Evolutionary conservation across 805 yeast species (phyloP), one percentile per base, ranked within the genome.

Genomic region (Metschnikowia sp.): DNA sequence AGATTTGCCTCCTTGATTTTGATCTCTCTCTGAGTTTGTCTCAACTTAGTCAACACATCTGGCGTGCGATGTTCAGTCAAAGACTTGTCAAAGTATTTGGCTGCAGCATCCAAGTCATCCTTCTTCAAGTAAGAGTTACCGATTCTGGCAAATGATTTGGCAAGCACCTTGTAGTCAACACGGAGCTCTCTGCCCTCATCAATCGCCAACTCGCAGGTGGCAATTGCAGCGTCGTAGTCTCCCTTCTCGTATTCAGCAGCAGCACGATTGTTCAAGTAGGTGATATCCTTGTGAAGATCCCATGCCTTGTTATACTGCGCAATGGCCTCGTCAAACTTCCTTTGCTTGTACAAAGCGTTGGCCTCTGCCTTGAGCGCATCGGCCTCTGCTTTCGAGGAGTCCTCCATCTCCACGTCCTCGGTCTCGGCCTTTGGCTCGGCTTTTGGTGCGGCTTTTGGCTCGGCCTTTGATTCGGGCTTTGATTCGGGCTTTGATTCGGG

Each of bases 241-340:
- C 94, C 96, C 68, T 91, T 89, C 72, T 94, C 99, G 63, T 70
- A 94, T 70, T 94, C 96, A 32, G 99, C 99, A 48, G 99, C 98
- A 35, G 99, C 94, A 61, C 95, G 83, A 77, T 94, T 94, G 76
- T 95, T 94, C 65, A 94, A 77, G 65, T 86, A 94, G 0, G 98
- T 92, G 61, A 92, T 88, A 64, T 94, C 98, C 62, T 83, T 78
- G 70, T 75, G 69, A 18, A 82, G 65, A 32, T 83, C 86, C 86
- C 89, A 94, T 2, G 99, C 99, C 63, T 83, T 78, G 63, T 87
- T 75, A 72, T 94, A 94, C 52, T 81, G 74, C 48, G 72, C 88
- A 64, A 94, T 92, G 38, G 99, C 99, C 61, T 86, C 96, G 62
- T 89, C 97, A 57, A 94, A 94, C 61, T 90, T 76, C 65, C 86